phyloP scores from a whole-genome alignment of 2,329 filamentous ascomycete genomes.

The Cladosporium oxysporum region DNA sequence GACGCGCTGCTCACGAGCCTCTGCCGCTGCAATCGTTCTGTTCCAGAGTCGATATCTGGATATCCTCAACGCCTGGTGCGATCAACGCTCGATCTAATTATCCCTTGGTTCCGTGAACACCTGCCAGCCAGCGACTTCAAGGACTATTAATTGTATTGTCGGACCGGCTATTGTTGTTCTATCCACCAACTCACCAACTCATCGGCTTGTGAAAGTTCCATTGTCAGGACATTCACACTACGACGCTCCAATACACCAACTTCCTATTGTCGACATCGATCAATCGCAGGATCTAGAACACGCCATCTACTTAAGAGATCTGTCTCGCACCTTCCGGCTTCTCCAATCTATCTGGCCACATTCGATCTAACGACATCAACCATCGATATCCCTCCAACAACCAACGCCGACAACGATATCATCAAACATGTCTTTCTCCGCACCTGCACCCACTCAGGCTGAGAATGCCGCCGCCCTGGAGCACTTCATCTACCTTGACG shows the following conservation, averaged over 20 bases:
- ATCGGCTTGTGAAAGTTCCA: constrained; percentile 18
- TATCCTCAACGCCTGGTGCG: constrained; percentile 20
- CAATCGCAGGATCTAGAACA: constrained; percentile 19
- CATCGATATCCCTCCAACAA: constrained; percentile 19
- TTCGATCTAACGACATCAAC: constrained; percentile 14
- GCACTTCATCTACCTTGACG: constrained; percentile 76
- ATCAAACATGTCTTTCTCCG: constrained; percentile 47
- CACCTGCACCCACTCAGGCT: constrained; percentile 38
- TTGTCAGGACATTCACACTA: constrained; percentile 9
- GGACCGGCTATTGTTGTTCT: constrained; percentile 23
- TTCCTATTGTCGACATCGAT: constrained; percentile 22
- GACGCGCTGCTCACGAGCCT: constrained; percentile 18
- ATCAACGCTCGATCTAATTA: constrained; percentile 30
- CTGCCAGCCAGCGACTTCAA: constrained; percentile 36
- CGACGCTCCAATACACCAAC: constrained; percentile 17
- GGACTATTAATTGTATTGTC: constrained; percentile 33
- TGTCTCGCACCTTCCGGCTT: constrained; percentile 15
- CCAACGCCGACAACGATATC: constrained; percentile 22
- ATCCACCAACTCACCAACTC: constrained; percentile 18
- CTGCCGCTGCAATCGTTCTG: constrained; percentile 3
- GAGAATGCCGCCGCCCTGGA: constrained; percentile 75
- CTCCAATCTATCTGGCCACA: constrained; percentile 4
- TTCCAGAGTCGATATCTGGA: constrained; percentile 20
- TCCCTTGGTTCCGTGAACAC: constrained; percentile 28
- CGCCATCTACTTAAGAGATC: constrained; percentile 14